phyloP scores from a whole-genome alignment of 805 yeast species.

The Kodamaea hsintzibuensis region DNA sequence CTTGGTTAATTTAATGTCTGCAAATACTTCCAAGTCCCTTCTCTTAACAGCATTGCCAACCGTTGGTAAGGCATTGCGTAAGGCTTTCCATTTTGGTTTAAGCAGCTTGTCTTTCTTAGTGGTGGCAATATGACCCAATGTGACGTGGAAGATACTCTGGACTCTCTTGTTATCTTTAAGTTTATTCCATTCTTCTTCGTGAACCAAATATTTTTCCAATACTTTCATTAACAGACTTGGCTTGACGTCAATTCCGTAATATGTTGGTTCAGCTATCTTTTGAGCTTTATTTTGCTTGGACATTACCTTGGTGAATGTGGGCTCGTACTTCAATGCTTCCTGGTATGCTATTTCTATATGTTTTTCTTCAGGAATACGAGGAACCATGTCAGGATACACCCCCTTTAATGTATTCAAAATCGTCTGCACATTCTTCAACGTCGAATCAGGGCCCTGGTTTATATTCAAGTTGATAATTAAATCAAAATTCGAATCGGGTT shows the following conservation, averaged over 20 bases:
- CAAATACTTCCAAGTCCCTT: constrained; percentile 19
- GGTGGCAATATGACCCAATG: constrained; percentile 51
- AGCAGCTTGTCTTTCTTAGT: constrained; percentile 14
- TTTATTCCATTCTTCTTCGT: constrained; percentile 18
- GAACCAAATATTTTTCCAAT: neutral
- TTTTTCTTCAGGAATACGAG: neutral
- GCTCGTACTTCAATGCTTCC: constrained; percentile 49
- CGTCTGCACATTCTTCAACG: constrained; percentile 15
- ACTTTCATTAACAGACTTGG: neutral
- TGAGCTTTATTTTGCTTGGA: constrained; percentile 9
- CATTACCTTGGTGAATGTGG: constrained; percentile 45
- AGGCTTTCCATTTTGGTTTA: constrained; percentile 20
- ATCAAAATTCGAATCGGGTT: constrained; percentile 73
- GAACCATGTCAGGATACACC: constrained; percentile 44
- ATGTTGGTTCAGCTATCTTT: constrained; percentile 32
- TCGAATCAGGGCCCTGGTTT: constrained; percentile 15
- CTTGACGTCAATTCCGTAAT: constrained; percentile 45
- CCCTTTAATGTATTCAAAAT: constrained; percentile 15
- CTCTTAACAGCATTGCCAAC: neutral
- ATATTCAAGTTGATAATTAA: constrained; percentile 58
- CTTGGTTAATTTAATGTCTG: constrained; percentile 42
- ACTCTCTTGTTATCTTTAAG: constrained; percentile 37
- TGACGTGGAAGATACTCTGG: constrained; percentile 64
- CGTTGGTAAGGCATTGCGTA: constrained; percentile 11
- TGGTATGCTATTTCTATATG: constrained; percentile 38